Conservation (phyloP, 2,329 filamentous ascomycete genomes). For the Penicillium sp. region DNA sequence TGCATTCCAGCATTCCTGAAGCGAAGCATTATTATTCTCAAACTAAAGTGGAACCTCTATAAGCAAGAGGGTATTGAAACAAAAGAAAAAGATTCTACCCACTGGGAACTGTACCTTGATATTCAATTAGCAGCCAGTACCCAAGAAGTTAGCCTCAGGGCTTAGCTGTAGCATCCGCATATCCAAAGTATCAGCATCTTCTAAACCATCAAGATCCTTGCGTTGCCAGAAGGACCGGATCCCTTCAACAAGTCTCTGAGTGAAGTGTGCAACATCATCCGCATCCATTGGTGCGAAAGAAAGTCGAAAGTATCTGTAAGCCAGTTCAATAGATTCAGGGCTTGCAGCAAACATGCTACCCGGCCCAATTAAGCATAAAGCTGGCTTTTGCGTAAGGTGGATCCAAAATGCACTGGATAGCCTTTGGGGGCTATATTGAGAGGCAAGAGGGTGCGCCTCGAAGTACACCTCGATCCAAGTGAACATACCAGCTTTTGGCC, state of each 20-base stretch:
- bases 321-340: constrained; percentile 56
- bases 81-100: not conserved
- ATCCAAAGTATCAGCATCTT: constrained; percentile 21
- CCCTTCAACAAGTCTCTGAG: constrained; percentile 65
- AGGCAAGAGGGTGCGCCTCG: constrained; percentile 69
- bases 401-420: constrained; percentile 69
- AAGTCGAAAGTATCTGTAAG: constrained; percentile 72
- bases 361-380: constrained; percentile 68
- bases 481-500: constrained; percentile 90
- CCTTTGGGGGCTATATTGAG: constrained; percentile 52
- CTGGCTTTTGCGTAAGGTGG: constrained; percentile 67
- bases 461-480: constrained; percentile 76
- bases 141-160: constrained; percentile 10
- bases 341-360: constrained; percentile 73
- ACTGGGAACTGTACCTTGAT: too few species aligned
- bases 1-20: not conserved
- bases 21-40: not conserved
- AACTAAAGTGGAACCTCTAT: not conserved
- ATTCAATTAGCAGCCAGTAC: constrained; percentile 5
- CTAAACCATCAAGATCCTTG: constrained; percentile 50
- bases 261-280: constrained; percentile 63
- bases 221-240: constrained; percentile 75
- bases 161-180: constrained; percentile 5
- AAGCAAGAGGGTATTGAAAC: not conserved
- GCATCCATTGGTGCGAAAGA: constrained; percentile 85